These are phyloP conservation scores for Phycomyces nitens DNA, from an alignment of 192 early-diverging fungal species.

Conservation along the genomic window DNA sequence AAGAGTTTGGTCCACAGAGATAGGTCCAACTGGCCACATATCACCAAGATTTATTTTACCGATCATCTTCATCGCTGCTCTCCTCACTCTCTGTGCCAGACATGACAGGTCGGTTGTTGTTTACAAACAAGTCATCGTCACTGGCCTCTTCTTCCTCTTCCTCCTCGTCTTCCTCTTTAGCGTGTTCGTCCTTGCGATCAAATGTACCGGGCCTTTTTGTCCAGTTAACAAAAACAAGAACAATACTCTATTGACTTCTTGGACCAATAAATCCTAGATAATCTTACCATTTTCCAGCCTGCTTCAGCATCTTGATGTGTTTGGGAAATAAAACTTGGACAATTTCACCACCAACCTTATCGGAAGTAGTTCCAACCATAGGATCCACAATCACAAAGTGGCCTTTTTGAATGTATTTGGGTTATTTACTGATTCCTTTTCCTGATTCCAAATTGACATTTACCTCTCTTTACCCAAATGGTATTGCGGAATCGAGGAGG, in stretches of 20 bases:
- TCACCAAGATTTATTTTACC: too few species aligned
- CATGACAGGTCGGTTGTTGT: constrained; percentile 52
- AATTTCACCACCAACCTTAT: constrained; percentile 79
- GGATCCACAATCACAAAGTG: constrained; percentile 66
- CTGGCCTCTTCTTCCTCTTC: constrained; percentile 29
- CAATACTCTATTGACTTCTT: too few species aligned
- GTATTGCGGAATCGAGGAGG: constrained; percentile 77
- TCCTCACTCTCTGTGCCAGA: constrained; percentile 46
- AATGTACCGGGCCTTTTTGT: constrained; percentile 25
- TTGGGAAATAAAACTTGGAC: constrained; percentile 67
- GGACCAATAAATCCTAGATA: too few species aligned
- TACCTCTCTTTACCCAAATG: constrained; percentile 83
- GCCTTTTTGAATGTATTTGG: constrained; percentile 33
- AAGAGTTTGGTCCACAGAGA: too few species aligned
- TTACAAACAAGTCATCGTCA: constrained; percentile 60
- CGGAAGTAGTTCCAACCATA: constrained; percentile 44
- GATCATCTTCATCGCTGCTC: constrained; percentile 29
- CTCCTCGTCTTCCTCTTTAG: constrained; percentile 10
- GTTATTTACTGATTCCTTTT: background rate
- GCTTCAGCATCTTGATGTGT: constrained; percentile 68
- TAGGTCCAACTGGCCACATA: too few species aligned
- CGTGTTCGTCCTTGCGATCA: constrained; percentile 8
- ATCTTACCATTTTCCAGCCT: constrained; percentile 54
- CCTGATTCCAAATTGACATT: background rate
- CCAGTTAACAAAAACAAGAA: too few species aligned